Percentiles rank a stretch among this genome's conserved stretches.
Evolutionary conservation across 192 early-diverging fungal genomes (phyloP).

Genomic region (Podila minutissima): DNA sequence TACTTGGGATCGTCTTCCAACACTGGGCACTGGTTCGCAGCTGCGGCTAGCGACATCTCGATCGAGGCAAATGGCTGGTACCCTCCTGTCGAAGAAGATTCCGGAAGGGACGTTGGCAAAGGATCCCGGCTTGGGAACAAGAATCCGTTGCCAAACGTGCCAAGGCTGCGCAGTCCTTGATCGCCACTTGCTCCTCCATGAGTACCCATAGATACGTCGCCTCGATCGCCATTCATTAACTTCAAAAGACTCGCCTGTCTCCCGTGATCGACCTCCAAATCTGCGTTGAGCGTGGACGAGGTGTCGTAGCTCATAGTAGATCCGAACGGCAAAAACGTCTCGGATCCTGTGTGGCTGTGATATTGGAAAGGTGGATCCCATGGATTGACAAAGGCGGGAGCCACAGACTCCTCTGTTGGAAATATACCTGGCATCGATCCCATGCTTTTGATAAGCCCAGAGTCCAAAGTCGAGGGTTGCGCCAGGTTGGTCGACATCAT

Average conservation of each 20-base stretch:
- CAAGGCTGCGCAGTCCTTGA: background rate
- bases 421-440: background rate
- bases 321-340: slow-evolving; percentile 31
- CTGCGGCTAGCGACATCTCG: slow-evolving; percentile 37
- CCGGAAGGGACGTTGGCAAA: background rate
- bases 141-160: slow-evolving; percentile 16
- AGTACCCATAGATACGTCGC: background rate
- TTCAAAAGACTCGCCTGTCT: slow-evolving; percentile 33
- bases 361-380: slow-evolving; percentile 30
- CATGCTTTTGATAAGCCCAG: background rate
- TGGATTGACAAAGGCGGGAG: slow-evolving; percentile 31
- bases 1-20: slow-evolving; percentile 23
- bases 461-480: background rate
- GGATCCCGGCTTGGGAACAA: slow-evolving; percentile 7
- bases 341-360: slow-evolving; percentile 18
- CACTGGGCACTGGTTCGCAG: slow-evolving; percentile 17
- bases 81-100: background rate
- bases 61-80: slow-evolving; percentile 26
- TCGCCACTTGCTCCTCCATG: background rate
- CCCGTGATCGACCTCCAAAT: background rate
- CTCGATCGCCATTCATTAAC: slow-evolving; percentile 19
- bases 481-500: no score
- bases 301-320: background rate
- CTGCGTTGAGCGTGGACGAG: background rate
- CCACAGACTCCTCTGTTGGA: background rate